Percentiles rank a stretch among this genome's conserved stretches.
These are phyloP conservation scores for Senna tora DNA, from an alignment of 306 rosid genomes.

Conservation along the genomic window DNA sequence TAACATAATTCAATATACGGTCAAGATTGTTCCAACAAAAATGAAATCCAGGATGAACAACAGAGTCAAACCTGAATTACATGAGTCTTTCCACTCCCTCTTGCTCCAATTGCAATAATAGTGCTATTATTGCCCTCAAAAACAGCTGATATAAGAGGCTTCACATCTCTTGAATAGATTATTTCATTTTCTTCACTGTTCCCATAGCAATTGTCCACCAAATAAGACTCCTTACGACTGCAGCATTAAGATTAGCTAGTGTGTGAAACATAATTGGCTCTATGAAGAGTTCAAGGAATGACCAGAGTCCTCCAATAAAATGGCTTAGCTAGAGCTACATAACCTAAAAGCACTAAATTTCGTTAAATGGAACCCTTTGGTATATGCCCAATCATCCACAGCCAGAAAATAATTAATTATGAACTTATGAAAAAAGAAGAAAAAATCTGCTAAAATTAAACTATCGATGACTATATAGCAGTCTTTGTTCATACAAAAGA, in stretches of 20 bases:
- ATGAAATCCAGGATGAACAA: background rate
- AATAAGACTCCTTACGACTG: conserved; percentile 65
- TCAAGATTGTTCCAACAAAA: conserved; percentile 21
- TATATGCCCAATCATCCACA: background rate
- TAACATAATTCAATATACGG: conserved; percentile 1
- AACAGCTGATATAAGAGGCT: conserved; percentile 61
- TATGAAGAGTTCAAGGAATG: background rate
- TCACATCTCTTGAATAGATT: conserved; percentile 69
- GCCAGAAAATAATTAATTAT: background rate
- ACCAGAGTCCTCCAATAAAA: background rate
- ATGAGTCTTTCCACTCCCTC: conserved; percentile 80
- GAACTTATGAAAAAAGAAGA: background rate
- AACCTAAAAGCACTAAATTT: background rate
- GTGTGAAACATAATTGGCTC: background rate
- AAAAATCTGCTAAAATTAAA: no score
- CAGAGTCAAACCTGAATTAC: conserved; percentile 66
- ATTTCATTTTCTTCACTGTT: conserved; percentile 60
- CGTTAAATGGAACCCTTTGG: background rate
- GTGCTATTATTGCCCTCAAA: conserved; percentile 77
- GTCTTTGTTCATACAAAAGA: conserved; percentile 3
- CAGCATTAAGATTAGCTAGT: conserved; percentile 21
- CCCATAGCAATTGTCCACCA: conserved; percentile 68
- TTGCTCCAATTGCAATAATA: conserved; percentile 80
- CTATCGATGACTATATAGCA: no score
- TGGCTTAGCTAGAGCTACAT: background rate